These are phyloP conservation scores for Glycine tomentella DNA, from an alignment of 306 rosid genomes.

Conservation along the genomic window DNA sequence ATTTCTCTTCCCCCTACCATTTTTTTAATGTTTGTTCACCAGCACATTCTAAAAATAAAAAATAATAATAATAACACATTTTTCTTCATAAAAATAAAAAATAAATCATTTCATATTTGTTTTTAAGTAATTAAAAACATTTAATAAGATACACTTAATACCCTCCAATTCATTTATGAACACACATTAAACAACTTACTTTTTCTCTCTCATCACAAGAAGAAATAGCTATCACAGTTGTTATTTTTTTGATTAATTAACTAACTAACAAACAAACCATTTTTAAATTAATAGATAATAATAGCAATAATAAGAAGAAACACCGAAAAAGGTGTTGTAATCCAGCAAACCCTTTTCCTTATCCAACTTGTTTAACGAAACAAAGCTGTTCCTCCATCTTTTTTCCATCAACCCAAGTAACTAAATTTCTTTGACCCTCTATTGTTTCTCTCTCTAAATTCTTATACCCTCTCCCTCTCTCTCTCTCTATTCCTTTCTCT, in stretches of 20 bases:
- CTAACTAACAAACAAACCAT: not conserved
- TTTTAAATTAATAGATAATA: not conserved
- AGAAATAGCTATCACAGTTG: conserved; percentile 2
- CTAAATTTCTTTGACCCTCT: conserved; percentile 27
- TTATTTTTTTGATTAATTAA: not conserved
- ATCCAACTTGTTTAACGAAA: conserved; percentile 18
- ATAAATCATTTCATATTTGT: not conserved
- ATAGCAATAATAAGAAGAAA: not conserved
- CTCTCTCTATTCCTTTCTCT: not conserved
- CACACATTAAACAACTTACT: not conserved
- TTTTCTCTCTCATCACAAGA: not conserved
- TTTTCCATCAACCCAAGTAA: conserved; percentile 37
- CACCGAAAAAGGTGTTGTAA: conserved; percentile 12
- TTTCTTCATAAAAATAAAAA: not conserved
- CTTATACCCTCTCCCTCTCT: not conserved
- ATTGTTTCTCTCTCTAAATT: conserved; percentile 38
- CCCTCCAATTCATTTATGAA: not conserved
- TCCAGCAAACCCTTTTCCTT: conserved; percentile 21
- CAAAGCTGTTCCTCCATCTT: conserved; percentile 29
- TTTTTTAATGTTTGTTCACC: not conserved
- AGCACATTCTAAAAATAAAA: too few relatives aligned
- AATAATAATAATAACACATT: not conserved
- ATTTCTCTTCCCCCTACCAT: not conserved
- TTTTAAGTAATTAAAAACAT: not conserved
- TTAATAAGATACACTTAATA: not conserved